Evolutionary conservation across 495 filamentous ascomycete genomes (phyloP), one percentile per base, ranked within the genome.

Genomic region (Podospora didyma): DNA sequence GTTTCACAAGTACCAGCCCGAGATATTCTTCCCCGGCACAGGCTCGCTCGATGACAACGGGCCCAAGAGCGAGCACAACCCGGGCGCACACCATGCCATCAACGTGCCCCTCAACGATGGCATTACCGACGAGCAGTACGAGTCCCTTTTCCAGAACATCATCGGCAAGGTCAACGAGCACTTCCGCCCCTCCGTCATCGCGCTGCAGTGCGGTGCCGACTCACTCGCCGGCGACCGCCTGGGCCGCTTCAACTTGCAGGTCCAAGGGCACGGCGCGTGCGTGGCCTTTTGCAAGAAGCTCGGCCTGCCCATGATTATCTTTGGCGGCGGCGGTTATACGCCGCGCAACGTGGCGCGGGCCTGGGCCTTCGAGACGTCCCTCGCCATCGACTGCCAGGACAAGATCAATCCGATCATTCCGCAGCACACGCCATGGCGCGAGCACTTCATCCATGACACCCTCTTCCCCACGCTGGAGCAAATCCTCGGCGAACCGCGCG

Each of bases 271-370:
- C 73, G 94, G 91, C 41, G 85, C 86, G 58, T 97, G 95, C 73
- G 89, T 97, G 58, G 83, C 84, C 42, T 96, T 85, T 68, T 88
- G 89, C 67, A 96, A 96, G 69, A 83, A 74, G 21, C 81, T 90
- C 58, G 75, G 79, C 17, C 72, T 94, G 0, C 94, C 92, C 22
- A 75, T 97, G 46, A 82, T 98, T 49, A 82, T 98, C 62, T 86
- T 97, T 56, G 94, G 94, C 23, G 94, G 94, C 39, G 94, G 94
- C 52, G 94, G 94, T 12, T 98, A 98, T 74, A 98, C 94, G n/a
- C 90, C 94, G 9, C 84, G 93, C 46, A 98, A 98, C 64, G 94
- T 98, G 22, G 94, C 93, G 12, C 87, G 95, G 49, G 88, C 91
- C 46, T 98, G 94, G 94, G 89, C 92, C 37, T 90, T 95, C 73